phyloP scores from a whole-genome alignment of 2,329 filamentous ascomycete species.

The Arachnopeziza araneosa region DNA sequence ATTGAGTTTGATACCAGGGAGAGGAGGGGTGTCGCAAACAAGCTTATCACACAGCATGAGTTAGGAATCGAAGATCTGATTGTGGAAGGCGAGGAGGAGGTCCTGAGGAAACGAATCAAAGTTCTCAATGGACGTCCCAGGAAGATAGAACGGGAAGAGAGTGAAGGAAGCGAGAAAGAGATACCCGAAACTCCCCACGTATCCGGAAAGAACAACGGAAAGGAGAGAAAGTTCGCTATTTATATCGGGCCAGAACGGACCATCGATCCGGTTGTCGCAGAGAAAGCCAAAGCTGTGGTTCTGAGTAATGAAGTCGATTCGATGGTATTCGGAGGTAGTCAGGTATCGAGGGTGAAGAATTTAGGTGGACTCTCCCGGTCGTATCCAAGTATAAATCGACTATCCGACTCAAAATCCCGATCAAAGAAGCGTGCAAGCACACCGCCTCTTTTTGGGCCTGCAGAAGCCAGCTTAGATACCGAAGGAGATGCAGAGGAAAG shows the following conservation, averaged over 20 bases:
- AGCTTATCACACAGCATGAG: not conserved
- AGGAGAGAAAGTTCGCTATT: conserved; percentile 12
- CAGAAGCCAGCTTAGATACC: conserved; percentile 3
- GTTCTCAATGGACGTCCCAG: conserved; percentile 3
- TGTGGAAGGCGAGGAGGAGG: conserved; percentile 11
- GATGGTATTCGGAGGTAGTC: conserved; percentile 23
- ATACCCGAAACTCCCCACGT: conserved; percentile 25
- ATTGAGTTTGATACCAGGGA: conserved; percentile 16
- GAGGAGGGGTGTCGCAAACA: not conserved
- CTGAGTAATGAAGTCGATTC: conserved; percentile 24
- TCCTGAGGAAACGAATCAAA: conserved; percentile 23
- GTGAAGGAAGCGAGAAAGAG: conserved; percentile 11
- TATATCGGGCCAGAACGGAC: conserved; percentile 11
- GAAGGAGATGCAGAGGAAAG: conserved; percentile 2
- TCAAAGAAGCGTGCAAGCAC: conserved; percentile 23
- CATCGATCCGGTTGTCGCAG: conserved; percentile 11
- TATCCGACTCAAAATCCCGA: conserved; percentile 25
- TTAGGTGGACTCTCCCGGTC: conserved; percentile 14
- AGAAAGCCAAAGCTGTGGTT: conserved; percentile 11
- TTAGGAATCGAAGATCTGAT: not conserved
- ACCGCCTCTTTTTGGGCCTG: conserved; percentile 16
- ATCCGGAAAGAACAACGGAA: conserved; percentile 2
- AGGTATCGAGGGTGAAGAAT: conserved; percentile 7
- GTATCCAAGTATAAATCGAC: conserved; percentile 26
- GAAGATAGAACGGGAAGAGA: conserved; percentile 1